Evolutionary conservation across 768 basidiomycete genomes (phyloP).

Genomic region (Phaeotremella fagi): DNA sequence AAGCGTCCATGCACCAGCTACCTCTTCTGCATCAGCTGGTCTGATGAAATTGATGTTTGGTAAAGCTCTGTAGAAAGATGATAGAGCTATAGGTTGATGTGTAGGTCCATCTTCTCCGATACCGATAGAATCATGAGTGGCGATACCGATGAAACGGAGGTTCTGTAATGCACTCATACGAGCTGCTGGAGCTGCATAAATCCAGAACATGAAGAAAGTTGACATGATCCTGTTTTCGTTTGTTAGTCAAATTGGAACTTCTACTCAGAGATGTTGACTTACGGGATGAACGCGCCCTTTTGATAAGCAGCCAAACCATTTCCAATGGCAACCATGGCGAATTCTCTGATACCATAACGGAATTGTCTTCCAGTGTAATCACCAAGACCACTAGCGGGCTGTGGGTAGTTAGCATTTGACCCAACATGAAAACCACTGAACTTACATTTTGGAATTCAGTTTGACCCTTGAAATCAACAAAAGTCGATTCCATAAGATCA

Average conservation of each 20-base stretch:
- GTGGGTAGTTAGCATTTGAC: too few species aligned
- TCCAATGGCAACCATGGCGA: constrained; percentile 42
- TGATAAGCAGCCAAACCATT: constrained; percentile 47
- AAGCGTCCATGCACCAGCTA: constrained; percentile 36
- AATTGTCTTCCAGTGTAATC: constrained; percentile 45
- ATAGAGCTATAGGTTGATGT: constrained; percentile 43
- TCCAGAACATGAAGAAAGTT: constrained; percentile 49
- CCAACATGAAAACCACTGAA: too few species aligned
- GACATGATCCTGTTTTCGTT: constrained; percentile 42
- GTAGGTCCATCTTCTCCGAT: constrained; percentile 48
- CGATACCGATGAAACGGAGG: constrained; percentile 46
- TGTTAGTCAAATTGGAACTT: too few species aligned
- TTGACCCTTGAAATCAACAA: constrained; percentile 39
- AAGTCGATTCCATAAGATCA: constrained; percentile 43
- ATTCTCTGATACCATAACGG: constrained; percentile 46
- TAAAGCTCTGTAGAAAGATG: constrained; percentile 38
- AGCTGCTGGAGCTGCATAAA: constrained; percentile 45
- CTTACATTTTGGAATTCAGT: constrained; percentile 44
- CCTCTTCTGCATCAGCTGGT: constrained; percentile 46
- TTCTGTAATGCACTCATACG: constrained; percentile 44
- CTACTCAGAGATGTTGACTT: constrained; percentile 8
- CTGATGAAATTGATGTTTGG: constrained; percentile 45
- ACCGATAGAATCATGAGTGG: constrained; percentile 46
- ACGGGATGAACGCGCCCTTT: constrained; percentile 47
- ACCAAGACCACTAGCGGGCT: constrained; percentile 38